Evolutionary conservation across 495 filamentous ascomycete species (phyloP).

Genomic region (Apodospora peruviana): DNA sequence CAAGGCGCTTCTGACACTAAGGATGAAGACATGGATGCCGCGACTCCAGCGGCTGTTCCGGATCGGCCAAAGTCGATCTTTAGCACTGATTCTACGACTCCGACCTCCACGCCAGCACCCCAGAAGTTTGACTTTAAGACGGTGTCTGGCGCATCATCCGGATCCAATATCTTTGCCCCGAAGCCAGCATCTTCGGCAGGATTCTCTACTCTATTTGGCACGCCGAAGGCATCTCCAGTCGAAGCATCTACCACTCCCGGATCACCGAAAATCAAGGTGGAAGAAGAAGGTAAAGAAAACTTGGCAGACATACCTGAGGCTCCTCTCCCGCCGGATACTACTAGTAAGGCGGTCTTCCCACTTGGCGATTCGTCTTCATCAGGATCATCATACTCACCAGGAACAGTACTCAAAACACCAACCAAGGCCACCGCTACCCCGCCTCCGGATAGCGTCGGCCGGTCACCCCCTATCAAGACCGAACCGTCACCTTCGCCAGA

Average conservation of each 20-base stretch:
- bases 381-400: constrained; percentile 35
- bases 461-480: constrained; percentile 16
- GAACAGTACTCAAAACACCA: constrained; percentile 24
- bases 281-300: constrained; percentile 25
- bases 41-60: constrained; percentile 26
- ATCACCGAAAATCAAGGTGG: constrained; percentile 33
- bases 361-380: constrained; percentile 66
- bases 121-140: constrained; percentile 34
- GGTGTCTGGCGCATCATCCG: constrained; percentile 6
- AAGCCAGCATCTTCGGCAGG: neutral
- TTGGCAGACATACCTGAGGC: constrained; percentile 37
- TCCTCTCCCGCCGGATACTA: constrained; percentile 73
- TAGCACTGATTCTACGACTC: constrained; percentile 48
- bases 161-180: constrained; percentile 19
- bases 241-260: neutral
- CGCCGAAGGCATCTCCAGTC: constrained; percentile 16
- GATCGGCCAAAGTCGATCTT: constrained; percentile 29
- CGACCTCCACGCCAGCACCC: constrained; percentile 46
- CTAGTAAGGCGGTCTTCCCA: constrained; percentile 59
- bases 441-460: too few relatives aligned
- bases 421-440: constrained; percentile 28
- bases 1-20: constrained; percentile 41
- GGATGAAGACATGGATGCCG: constrained; percentile 54
- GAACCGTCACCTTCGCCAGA: constrained; percentile 1
- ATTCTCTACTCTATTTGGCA: constrained; percentile 5